Conservation (phyloP, 2,329 filamentous ascomycete genomes). For the Colletotrichum falcatum region DNA sequence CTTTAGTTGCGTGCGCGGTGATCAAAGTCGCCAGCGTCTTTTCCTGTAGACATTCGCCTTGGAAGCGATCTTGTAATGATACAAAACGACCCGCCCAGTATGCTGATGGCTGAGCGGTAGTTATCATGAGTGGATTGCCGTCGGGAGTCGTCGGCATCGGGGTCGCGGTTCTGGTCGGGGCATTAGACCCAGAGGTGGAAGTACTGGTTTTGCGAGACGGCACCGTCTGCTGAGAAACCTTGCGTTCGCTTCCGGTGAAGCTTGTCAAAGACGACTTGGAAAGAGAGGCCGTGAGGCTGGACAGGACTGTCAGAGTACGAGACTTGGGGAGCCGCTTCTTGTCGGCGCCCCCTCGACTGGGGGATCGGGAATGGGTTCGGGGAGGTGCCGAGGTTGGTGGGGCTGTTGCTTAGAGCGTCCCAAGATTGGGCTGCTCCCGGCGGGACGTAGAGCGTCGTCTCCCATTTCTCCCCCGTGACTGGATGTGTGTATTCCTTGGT, state of each 20-base stretch:
- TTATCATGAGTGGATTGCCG: conserved; percentile 47
- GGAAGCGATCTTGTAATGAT: conserved; percentile 65
- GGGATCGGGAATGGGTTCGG: not conserved
- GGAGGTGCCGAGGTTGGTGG: conserved; percentile 30
- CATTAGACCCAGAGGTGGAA: conserved; percentile 24
- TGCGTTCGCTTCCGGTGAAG: conserved; percentile 32
- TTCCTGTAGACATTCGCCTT: conserved; percentile 49
- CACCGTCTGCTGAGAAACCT: not conserved
- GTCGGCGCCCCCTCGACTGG: conserved; percentile 5
- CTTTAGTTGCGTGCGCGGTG: conserved; percentile 28
- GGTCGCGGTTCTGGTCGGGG: conserved; percentile 29
- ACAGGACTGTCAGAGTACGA: conserved; percentile 58
- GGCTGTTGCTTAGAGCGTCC: conserved; percentile 7
- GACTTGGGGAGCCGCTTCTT: conserved; percentile 55
- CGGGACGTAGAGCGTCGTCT: not conserved
- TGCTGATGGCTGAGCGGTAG: conserved; percentile 57
- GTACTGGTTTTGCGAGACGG: conserved; percentile 37
- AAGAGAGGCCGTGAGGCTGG: conserved; percentile 59
- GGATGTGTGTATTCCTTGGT: conserved; percentile 21
- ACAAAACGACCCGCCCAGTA: conserved; percentile 75
- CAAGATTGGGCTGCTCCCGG: conserved; percentile 9
- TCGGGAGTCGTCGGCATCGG: conserved; percentile 7
- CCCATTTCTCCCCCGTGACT: not conserved
- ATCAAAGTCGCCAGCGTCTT: conserved; percentile 23
- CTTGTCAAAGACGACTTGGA: conserved; percentile 48